Evolutionary conservation across 148 eudicot genomes (phyloP).

Genomic region (Amaranthus palmeri): DNA sequence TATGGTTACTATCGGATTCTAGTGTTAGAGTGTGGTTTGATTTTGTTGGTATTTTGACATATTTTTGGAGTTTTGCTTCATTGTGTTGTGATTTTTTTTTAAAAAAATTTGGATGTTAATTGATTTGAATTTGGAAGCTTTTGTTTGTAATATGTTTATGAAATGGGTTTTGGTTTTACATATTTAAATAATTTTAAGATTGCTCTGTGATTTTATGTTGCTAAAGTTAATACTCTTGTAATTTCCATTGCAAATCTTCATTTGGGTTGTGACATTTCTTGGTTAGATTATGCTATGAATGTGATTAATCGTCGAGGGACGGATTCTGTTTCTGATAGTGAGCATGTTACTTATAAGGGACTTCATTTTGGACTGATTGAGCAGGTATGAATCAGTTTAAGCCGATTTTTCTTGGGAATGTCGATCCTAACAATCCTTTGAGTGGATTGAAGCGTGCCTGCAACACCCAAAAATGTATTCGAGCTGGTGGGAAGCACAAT

Average conservation of each 20-base stretch:
- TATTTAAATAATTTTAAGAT: neutral
- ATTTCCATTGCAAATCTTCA: no score
- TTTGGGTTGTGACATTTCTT: no score
- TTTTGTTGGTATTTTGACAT: no score
- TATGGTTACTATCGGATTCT: no score
- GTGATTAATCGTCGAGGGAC: no score
- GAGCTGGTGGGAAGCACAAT: conserved; percentile 98
- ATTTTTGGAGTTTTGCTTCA: neutral
- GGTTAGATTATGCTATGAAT: no score
- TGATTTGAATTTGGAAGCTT: neutral
- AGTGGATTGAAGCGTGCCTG: conserved; percentile 84
- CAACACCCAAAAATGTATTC: conserved; percentile 93
- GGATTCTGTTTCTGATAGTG: neutral
- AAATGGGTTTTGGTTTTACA: neutral
- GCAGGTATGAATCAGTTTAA: conserved; percentile 97
- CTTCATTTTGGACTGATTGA: conserved; percentile 3
- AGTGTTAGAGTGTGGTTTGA: no score
- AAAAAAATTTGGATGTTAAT: no score
- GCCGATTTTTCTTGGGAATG: conserved; percentile 88
- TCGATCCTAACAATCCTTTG: conserved; percentile 77
- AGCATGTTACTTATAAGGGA: neutral
- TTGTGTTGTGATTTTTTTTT: no score
- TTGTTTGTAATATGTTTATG: neutral
- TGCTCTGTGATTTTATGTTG: no score
- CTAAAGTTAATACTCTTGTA: neutral